These are phyloP conservation scores for Trichosanthes truncata DNA, from an alignment of 306 rosid species.

Conservation along the genomic window DNA sequence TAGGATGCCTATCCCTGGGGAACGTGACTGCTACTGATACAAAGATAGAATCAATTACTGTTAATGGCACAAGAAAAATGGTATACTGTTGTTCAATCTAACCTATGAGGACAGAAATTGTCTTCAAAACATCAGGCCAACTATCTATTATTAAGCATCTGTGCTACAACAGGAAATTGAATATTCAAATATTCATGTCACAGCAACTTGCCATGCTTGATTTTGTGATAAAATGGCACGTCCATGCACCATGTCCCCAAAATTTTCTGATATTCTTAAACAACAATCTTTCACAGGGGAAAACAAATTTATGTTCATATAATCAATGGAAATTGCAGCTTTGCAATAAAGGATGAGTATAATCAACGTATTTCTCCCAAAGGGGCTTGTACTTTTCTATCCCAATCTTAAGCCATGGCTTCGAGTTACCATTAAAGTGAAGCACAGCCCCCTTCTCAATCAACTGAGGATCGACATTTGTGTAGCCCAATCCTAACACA, in stretches of 20 bases:
- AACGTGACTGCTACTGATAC: background rate
- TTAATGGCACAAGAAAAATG: background rate
- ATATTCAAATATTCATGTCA: slow-evolving; percentile 3
- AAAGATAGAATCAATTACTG: background rate
- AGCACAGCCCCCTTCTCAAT: slow-evolving; percentile 62
- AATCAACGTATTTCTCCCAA: slow-evolving; percentile 61
- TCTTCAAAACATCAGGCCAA: background rate
- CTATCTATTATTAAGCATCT: background rate
- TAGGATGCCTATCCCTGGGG: background rate
- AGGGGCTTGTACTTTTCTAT: slow-evolving; percentile 67
- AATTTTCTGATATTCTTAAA: slow-evolving; percentile 4
- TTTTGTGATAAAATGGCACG: slow-evolving; percentile 22
- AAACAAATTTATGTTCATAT: slow-evolving; percentile 8
- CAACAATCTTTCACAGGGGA: slow-evolving; percentile 13
- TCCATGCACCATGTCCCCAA: slow-evolving; percentile 33
- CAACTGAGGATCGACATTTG: slow-evolving; percentile 51
- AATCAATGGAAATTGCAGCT: slow-evolving; percentile 61
- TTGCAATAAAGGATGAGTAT: slow-evolving; percentile 55
- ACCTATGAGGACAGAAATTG: background rate
- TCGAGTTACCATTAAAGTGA: slow-evolving; percentile 67
- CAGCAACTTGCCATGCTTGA: slow-evolving; percentile 36
- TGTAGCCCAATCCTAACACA: slow-evolving; percentile 66
- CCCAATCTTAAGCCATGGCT: slow-evolving; percentile 75
- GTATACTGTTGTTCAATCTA: background rate
- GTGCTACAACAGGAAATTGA: background rate